A percentile compares a stretch with the other conserved stretches of the same genome.
Evolutionary conservation across 352 stramenopile genomes (phyloP).

Genomic region (Thraustochytrium sp.): DNA sequence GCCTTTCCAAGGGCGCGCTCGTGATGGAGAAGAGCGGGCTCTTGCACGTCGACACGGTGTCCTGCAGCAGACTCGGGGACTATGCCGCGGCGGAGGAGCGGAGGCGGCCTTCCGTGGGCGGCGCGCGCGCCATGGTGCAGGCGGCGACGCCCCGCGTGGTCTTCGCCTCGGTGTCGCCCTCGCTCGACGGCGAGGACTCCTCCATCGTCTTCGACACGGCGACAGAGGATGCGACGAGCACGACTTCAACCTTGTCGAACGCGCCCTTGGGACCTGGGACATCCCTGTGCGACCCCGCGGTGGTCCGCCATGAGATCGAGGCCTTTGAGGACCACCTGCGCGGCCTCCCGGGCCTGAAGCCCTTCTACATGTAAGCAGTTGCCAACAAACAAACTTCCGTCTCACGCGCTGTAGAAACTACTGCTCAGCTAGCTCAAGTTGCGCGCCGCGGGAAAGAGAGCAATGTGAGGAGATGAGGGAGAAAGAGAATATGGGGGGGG

Average conservation of each 20-base stretch:
- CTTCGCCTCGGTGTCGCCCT: neutral
- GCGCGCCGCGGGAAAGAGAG: too few species aligned
- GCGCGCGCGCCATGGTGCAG: neutral
- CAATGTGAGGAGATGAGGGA: too few species aligned
- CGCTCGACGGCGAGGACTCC: neutral
- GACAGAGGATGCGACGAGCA: neutral
- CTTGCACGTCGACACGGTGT: too few species aligned
- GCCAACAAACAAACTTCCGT: too few species aligned
- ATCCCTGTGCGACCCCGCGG: neutral
- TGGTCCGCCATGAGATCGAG: constrained; percentile 4
- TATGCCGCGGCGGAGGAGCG: neutral
- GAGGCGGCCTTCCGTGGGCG: neutral
- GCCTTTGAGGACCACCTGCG: neutral
- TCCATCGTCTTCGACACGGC: neutral
- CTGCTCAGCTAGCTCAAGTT: too few species aligned
- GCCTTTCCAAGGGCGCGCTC: too few species aligned
- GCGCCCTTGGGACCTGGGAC: neutral
- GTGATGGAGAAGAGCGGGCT: too few species aligned
- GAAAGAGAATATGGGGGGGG: too few species aligned
- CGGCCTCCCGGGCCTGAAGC: neutral
- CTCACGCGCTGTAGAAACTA: too few species aligned
- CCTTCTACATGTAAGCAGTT: constrained; percentile 20
- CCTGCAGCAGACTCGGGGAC: too few species aligned
- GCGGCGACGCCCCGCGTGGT: neutral
- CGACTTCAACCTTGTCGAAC: neutral